These are phyloP conservation scores for Colletotrichum liaoningense DNA, from an alignment of 2,329 filamentous ascomycete genomes.

Conservation along the genomic window DNA sequence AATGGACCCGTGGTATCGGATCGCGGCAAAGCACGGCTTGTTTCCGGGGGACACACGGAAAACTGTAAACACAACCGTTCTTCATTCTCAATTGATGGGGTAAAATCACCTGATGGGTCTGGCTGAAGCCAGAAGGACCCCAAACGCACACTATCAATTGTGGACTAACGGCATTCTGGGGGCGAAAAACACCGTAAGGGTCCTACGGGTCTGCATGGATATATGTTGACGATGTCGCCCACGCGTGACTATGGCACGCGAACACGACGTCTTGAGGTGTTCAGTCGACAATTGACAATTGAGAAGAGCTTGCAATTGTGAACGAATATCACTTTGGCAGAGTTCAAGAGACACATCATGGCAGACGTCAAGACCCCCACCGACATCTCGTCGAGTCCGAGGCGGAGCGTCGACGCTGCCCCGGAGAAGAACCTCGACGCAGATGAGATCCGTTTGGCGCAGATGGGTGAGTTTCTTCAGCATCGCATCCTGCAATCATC, in stretches of 20 bases:
- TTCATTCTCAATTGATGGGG: neutral
- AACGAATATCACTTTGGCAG: neutral
- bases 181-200: conserved; percentile 10
- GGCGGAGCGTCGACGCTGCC: conserved; percentile 22
- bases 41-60: conserved; percentile 1
- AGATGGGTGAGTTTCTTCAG: conserved; percentile 50
- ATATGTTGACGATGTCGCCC: conserved; percentile 22
- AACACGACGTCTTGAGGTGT: neutral
- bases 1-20: neutral
- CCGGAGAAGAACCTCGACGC: conserved; percentile 40
- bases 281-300: neutral
- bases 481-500: too few species aligned
- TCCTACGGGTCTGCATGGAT: neutral
- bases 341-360: neutral
- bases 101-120: conserved; percentile 8
- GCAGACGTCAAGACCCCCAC: conserved; percentile 10
- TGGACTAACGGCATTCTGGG: conserved; percentile 19
- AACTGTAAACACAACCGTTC: neutral
- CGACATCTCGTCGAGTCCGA: conserved; percentile 28
- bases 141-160: conserved; percentile 25
- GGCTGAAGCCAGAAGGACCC: neutral
- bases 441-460: conserved; percentile 54
- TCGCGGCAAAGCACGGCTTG: conserved; percentile 11
- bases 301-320: neutral
- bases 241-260: conserved; percentile 16